Percentiles rank a stretch among this genome's conserved stretches.
Conservation (phyloP, 768 basidiomycete genomes). For the Suillus subaureus region DNA sequence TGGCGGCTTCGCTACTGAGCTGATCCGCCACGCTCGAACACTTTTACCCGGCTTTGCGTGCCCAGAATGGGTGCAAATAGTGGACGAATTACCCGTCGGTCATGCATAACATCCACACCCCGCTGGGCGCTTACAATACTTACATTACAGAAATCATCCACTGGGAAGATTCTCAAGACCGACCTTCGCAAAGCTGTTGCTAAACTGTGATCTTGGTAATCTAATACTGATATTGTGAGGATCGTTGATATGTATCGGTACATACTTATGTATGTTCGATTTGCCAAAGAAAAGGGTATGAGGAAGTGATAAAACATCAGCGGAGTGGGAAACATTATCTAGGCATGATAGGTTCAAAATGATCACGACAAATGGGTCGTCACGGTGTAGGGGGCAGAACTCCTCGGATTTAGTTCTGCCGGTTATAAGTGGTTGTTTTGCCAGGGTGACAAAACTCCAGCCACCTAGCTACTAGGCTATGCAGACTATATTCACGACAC, state of each 20-base stretch:
- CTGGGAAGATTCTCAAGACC: conserved; percentile 84
- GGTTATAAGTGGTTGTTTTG: no score
- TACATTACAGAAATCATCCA: conserved; percentile 83
- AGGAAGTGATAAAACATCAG: conserved; percentile 10
- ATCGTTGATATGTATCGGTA: conserved; percentile 30
- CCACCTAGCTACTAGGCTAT: no score
- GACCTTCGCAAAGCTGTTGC: conserved; percentile 69
- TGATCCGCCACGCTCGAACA: conserved; percentile 64
- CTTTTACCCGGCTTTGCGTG: conserved; percentile 82
- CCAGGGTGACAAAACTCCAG: no score
- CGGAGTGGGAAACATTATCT: neutral
- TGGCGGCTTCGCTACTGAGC: conserved; percentile 56
- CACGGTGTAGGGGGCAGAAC: no score
- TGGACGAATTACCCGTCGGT: conserved; percentile 77
- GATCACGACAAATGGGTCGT: no score
- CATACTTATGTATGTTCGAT: conserved; percentile 16
- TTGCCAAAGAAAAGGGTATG: conserved; percentile 24
- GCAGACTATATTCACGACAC: no score
- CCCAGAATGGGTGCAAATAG: conserved; percentile 85
- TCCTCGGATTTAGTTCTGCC: no score
- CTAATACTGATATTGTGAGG: conserved; percentile 18
- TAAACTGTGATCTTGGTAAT: conserved; percentile 51
- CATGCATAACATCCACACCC: neutral
- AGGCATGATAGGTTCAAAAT: no score
- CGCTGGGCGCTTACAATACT: neutral